Conservation (phyloP, 768 basidiomycete genomes). For the Phaffia australis region DNA sequence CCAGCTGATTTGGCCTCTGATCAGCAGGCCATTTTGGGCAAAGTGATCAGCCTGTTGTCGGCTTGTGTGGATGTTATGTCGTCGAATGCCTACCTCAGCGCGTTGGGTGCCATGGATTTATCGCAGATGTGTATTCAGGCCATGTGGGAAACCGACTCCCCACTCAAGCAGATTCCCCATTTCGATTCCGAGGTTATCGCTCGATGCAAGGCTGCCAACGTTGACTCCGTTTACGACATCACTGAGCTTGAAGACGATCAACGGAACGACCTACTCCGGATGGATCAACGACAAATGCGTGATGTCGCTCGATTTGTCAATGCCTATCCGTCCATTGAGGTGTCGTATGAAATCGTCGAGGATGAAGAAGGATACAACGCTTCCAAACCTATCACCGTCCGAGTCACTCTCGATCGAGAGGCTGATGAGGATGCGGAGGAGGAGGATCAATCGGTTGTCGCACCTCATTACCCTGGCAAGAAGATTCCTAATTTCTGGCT, state of each 20-base stretch:
- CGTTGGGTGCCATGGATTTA: slow-evolving; percentile 91
- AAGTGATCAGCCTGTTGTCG: slow-evolving; percentile 78
- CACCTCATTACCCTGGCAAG: slow-evolving; percentile 79
- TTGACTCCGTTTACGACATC: slow-evolving; percentile 89
- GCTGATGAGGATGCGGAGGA: slow-evolving; percentile 61
- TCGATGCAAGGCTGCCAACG: slow-evolving; percentile 66
- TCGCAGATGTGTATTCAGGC: slow-evolving; percentile 98
- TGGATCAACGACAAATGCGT: slow-evolving; percentile 78
- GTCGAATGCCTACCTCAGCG: slow-evolving; percentile 88
- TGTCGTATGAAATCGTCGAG: slow-evolving; percentile 65
- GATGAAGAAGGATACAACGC: slow-evolving; percentile 56
- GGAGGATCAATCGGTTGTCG: slow-evolving; percentile 71
- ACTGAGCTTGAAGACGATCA: slow-evolving; percentile 97
- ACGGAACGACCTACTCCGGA: slow-evolving; percentile 66
- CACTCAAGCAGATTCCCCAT: slow-evolving; percentile 89
- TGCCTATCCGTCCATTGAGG: slow-evolving; percentile 92
- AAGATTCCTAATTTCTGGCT: slow-evolving; percentile 98
- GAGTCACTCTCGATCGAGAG: slow-evolving; percentile 69
- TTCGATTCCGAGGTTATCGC: slow-evolving; percentile 82
- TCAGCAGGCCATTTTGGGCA: slow-evolving; percentile 74
- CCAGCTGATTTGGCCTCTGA: slow-evolving; percentile 91
- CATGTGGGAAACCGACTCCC: slow-evolving; percentile 94
- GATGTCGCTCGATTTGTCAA: slow-evolving; percentile 94
- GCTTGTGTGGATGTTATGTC: slow-evolving; percentile 98
- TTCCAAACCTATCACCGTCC: slow-evolving; percentile 66